phyloP scores from a whole-genome alignment of 495 filamentous ascomycete species.

The Penicillium coprophilum region DNA sequence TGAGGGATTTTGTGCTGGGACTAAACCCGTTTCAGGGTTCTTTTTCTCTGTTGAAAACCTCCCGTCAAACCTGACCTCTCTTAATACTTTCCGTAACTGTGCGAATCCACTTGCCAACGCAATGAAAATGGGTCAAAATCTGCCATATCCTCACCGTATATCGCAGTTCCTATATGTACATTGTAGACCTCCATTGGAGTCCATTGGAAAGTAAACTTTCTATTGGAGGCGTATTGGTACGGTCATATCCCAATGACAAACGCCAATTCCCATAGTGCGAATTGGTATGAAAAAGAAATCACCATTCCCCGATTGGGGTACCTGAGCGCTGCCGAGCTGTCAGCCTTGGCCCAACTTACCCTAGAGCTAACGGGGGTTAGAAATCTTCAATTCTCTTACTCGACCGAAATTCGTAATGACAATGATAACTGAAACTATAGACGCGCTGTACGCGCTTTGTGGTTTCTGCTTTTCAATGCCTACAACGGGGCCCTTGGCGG shows the following conservation, averaged over 20 bases:
- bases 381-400: constrained; percentile 5
- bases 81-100: constrained; percentile 4
- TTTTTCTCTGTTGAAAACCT: neutral
- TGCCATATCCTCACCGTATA: constrained; percentile 3
- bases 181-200: neutral
- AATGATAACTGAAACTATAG: constrained; percentile 18
- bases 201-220: neutral
- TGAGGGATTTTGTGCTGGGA: constrained; percentile 34
- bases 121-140: constrained; percentile 4
- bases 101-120: constrained; percentile 7
- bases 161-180: neutral
- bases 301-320: constrained; percentile 8
- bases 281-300: neutral
- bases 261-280: neutral
- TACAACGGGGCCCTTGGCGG: constrained; percentile 5
- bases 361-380: neutral
- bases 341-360: constrained; percentile 11
- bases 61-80: constrained; percentile 1
- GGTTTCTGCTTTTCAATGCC: neutral
- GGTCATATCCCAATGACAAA: neutral
- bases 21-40: constrained; percentile 28
- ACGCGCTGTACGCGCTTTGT: constrained; percentile 29
- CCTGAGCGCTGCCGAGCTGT: constrained; percentile 10
- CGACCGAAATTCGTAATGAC: constrained; percentile 1
- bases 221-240: neutral